Base-by-base conservation (phyloP, 768 basidiomycete genomes). In the Lactarius trivialis region DNA sequence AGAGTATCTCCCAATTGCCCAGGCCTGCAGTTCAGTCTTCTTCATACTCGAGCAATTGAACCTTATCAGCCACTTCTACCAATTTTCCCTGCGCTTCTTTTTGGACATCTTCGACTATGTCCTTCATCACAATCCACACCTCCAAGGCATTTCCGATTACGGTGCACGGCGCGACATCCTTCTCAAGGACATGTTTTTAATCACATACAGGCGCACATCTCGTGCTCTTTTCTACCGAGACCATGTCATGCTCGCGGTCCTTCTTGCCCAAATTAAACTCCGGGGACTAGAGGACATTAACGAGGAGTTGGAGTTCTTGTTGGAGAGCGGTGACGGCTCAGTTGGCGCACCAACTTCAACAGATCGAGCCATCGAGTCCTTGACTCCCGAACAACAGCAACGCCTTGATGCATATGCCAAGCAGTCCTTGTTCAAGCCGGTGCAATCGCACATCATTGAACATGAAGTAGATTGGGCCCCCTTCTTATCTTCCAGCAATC, bases 71-170 rank as follows among this genome's bases (percentile, higher is more conserved):
- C 96, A 97, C 75, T 98, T 98, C 78, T 99, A 99, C 71, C 93
- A 98, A 73, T 99, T 99, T 80, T 98, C 97, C 2, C 81, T 99
- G 51, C 88, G 81, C 32, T 98, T 96, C 81, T 99, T 99, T 89
- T 82, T 98, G 62, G 96, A 97, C 72, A 96, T 98, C 70, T 99
- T 99, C 76, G 93, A 98, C 76, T 92, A 89, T 68, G 85, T 96
- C 61, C 82, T 98, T 8, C 88, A 89, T 67, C 87, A 90, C 68
- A 98, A 98, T 71, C 94, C 95, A 12, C 89, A 93, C 72, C 82
- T 98, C 65, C 86, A 82, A 73, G 83, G 82, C 62, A 80, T 95
- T 60, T 79, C 85, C 26, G 93, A 97, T 65, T 75, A 93, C 60
- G 76, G 78, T 55, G 76, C 75, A 48, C 86, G 97, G 12, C 84